Conservation (phyloP, 805 yeast species). For the Dipodascopsis tothii region DNA sequence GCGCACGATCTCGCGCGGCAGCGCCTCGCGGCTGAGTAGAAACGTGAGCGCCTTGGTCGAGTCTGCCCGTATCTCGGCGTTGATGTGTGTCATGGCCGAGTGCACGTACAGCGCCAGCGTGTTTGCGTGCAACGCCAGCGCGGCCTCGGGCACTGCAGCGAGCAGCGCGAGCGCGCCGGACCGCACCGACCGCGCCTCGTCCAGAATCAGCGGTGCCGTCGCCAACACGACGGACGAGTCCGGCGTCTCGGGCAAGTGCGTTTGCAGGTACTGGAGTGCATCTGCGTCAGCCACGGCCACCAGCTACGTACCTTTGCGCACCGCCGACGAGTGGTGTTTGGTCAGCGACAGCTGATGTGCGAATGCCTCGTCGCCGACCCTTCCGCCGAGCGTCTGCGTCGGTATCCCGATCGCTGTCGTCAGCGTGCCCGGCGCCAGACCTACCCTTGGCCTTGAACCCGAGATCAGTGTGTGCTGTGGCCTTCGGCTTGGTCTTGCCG, state of each 20-base stretch:
- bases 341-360: conserved; percentile 60
- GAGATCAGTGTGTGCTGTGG: conserved; percentile 75
- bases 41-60: conserved; percentile 61
- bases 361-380: conserved; percentile 22
- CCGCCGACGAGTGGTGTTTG: conserved; percentile 63
- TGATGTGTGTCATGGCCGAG: conserved; percentile 90
- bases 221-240: conserved; percentile 47
- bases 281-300: conserved; percentile 26
- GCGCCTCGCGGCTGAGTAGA: conserved; percentile 43
- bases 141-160: conserved; percentile 21
- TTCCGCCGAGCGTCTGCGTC: conserved; percentile 32
- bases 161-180: conserved; percentile 44
- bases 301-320: conserved; percentile 46
- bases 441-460: conserved; percentile 61
- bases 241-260: conserved; percentile 12
- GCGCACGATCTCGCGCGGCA: conserved; percentile 40
- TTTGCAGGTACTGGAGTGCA: conserved; percentile 46
- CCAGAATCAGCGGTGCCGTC: conserved; percentile 58
- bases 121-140: conserved; percentile 31
- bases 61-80: conserved; percentile 64
- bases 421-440: neutral
- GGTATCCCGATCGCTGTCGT: conserved; percentile 36
- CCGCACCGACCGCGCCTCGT: conserved; percentile 60
- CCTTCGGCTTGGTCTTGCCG: conserved; percentile 69
- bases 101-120: conserved; percentile 59